Base-by-base conservation (phyloP, 345 rosid species). In the Gossypium turneri region DNA sequence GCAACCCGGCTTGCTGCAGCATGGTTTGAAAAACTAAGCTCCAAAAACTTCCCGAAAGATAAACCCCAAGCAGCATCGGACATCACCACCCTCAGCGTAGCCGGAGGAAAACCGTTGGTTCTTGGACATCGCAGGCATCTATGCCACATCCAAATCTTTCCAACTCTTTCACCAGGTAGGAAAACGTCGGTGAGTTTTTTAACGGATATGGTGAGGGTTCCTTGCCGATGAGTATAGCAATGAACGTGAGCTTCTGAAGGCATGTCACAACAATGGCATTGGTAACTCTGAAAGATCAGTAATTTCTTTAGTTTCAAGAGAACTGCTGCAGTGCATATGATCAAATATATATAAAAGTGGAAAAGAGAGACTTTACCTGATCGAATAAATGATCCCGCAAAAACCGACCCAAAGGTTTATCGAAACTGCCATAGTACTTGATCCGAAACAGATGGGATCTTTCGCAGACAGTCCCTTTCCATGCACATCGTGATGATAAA, bases 111-210 rank as follows among this genome's bases (percentile, higher is more conserved):
- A 67, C 97, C 91, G 48, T 82, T 83, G 72, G 73, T 77, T 70
- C 93, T 86, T 50, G 97, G 97, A 79, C 99, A 95, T 75, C 82
- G 89, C 70, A 95, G 80, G 86, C 99, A 95, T 85, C 99, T 82
- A 78, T 95, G 99, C 99, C 99, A 95, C 99, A 95, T 95, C 99
- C 99, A 95, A 78, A 95, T 90, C 81, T 88, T 95, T 52, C 97
- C 98, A 63, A 89, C 98, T 84, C 78, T 89, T 79, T 93, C 97
- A 73, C 99, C 98, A 15, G 97, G 91, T 75, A 95, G 81, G 68
- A 89, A 79, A 69, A 84, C 73, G 64, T 91, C 97, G 3, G 86
- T 83, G 19, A 91, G 87, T 85, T 90, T 93, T 87, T 87, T 91
- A 74, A 95, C 98, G 73, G 99, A 93, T 86, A 95, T 95, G 0